phyloP scores from a whole-genome alignment of 2,329 filamentous ascomycete genomes.

The Trichophaea hybrida region DNA sequence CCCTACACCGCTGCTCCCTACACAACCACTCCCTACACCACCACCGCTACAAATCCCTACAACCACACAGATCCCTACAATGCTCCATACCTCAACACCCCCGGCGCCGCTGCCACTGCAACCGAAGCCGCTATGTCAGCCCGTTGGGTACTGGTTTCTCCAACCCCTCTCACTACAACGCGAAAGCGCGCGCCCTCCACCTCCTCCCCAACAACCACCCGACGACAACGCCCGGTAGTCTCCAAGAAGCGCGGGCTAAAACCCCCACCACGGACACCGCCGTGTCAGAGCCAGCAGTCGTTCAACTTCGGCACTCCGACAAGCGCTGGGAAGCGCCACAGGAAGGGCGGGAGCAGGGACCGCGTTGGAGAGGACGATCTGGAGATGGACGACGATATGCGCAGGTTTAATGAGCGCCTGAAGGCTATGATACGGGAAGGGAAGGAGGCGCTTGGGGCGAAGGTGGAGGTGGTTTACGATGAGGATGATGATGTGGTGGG shows the following conservation, averaged over 20 bases:
- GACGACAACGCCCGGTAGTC: neutral
- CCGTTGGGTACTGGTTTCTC: constrained; percentile 21
- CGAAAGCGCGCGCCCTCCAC: neutral
- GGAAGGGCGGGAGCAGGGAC: neutral
- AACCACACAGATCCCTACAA: too few species aligned
- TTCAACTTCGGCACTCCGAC: too few species aligned
- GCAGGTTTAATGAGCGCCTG: constrained; percentile 62
- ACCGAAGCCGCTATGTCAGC: constrained; percentile 10
- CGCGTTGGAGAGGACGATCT: constrained; percentile 46
- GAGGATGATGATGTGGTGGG: constrained; percentile 9
- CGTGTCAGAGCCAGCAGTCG: neutral
- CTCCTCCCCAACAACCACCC: constrained; percentile 2
- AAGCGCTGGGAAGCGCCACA: neutral
- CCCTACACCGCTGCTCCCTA: neutral
- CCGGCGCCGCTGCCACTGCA: too few species aligned
- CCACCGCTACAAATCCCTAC: too few species aligned
- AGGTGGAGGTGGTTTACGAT: constrained; percentile 41
- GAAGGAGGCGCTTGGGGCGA: constrained; percentile 67
- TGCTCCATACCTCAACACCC: too few species aligned
- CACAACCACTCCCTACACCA: neutral
- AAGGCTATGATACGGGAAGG: constrained; percentile 82
- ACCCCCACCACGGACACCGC: neutral
- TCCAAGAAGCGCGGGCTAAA: constrained; percentile 1
- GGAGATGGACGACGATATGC: constrained; percentile 65
- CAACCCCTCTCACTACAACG: neutral